Conservation (phyloP, 768 basidiomycete species). For the Suillus discolor region DNA sequence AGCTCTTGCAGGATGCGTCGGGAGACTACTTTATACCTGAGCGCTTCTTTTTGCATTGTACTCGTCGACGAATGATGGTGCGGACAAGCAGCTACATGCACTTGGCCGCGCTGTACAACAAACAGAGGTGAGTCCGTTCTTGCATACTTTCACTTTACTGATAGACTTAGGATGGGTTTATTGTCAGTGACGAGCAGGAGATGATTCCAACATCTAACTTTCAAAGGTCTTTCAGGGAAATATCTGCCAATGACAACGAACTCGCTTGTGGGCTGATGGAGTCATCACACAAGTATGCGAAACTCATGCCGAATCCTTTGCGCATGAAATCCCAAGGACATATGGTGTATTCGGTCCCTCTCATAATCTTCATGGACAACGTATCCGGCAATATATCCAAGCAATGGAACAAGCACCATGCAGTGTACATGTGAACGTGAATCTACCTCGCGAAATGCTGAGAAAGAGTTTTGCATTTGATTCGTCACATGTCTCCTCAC, state of each 20-base stretch:
- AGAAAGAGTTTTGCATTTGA: slow-evolving; percentile 33
- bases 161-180: slow-evolving; percentile 14
- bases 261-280: slow-evolving; percentile 10
- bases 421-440: slow-evolving; percentile 34
- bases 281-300: background rate
- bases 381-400: slow-evolving; percentile 38
- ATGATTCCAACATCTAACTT: slow-evolving; percentile 15
- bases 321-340: slow-evolving; percentile 19
- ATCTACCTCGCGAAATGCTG: slow-evolving; percentile 31
- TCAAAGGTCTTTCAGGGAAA: slow-evolving; percentile 14
- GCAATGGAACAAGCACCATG: slow-evolving; percentile 41
- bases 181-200: slow-evolving; percentile 10
- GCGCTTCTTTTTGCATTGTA: slow-evolving; percentile 16
- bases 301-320: slow-evolving; percentile 22
- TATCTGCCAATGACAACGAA: slow-evolving; percentile 4
- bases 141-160: background rate
- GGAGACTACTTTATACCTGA: slow-evolving; percentile 19
- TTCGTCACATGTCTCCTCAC: slow-evolving; percentile 38
- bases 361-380: slow-evolving; percentile 39
- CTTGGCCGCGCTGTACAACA: slow-evolving; percentile 10
- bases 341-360: slow-evolving; percentile 23
- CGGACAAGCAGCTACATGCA: background rate
- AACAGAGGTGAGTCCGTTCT: slow-evolving; percentile 9
- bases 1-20: background rate
- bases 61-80: background rate